Percentiles rank a stretch among this genome's conserved stretches.
These are phyloP conservation scores for Pseudovirgaria hyperparasitica DNA, from an alignment of 2,329 filamentous ascomycete species.

Conservation along the genomic window DNA sequence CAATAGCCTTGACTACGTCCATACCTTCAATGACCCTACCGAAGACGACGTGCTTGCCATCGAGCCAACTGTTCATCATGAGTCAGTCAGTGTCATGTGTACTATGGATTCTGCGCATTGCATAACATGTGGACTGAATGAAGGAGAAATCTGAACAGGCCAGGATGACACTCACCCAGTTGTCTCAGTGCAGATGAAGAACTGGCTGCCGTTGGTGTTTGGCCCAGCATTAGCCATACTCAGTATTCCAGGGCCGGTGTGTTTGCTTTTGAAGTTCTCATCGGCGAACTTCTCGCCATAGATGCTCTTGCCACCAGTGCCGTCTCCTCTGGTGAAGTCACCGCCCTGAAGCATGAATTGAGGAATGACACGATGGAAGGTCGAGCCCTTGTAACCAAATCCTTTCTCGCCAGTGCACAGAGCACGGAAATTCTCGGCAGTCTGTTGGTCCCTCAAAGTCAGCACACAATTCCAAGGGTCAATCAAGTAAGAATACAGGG, in stretches of 20 bases:
- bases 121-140: no score
- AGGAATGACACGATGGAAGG: conserved; percentile 91
- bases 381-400: conserved; percentile 68
- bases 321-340: conserved; percentile 88
- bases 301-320: conserved; percentile 76
- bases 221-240: conserved; percentile 90
- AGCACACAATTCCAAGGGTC: no score
- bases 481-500: no score
- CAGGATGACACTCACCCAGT: no score
- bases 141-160: no score
- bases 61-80: no score
- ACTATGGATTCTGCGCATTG: no score
- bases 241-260: conserved; percentile 86
- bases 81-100: no score
- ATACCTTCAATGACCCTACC: conserved; percentile 76
- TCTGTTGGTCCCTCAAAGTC: no score
- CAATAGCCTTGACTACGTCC: conserved; percentile 78
- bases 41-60: conserved; percentile 25
- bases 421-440: conserved; percentile 69
- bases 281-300: conserved; percentile 92
- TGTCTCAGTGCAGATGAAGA: conserved; percentile 74
- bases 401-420: conserved; percentile 73
- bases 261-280: conserved; percentile 69
- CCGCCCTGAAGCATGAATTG: conserved; percentile 96
- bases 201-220: conserved; percentile 71